Conservation (phyloP, 2,329 filamentous ascomycete genomes). For the Fusarium xylarioides region DNA sequence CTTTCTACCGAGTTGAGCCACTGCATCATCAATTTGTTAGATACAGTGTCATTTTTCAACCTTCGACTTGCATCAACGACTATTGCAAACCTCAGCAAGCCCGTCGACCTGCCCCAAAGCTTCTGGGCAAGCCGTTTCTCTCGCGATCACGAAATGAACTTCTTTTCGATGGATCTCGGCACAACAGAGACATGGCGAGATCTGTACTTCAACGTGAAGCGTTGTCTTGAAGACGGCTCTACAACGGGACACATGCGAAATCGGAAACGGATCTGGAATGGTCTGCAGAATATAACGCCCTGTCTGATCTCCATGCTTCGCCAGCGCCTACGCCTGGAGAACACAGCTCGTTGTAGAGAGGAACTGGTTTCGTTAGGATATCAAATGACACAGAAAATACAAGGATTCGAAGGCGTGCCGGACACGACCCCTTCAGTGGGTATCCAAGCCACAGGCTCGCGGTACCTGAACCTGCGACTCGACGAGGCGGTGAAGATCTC, state of each 20-base stretch:
- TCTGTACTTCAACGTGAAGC: background rate
- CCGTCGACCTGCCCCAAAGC: background rate
- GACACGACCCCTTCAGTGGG: rapidly evolving
- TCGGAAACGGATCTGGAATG: background rate
- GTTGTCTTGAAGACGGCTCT: background rate
- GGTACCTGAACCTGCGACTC: background rate
- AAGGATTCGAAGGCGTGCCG: background rate
- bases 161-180: background rate
- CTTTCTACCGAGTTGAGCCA: background rate
- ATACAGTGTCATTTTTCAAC: background rate
- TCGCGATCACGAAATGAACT: background rate
- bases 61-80: background rate
- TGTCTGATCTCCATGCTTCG: background rate
- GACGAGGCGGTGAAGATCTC: background rate
- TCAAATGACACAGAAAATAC: background rate
- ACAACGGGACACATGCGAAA: background rate
- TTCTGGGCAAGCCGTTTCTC: slow-evolving; percentile 27
- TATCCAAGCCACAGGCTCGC: background rate
- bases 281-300: background rate
- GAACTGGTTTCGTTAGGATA: background rate
- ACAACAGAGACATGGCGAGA: background rate
- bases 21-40: background rate
- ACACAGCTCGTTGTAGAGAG: rapidly evolving
- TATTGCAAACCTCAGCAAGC: background rate
- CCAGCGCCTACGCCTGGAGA: background rate